Conservation (phyloP, 257 asterid genomes). For the Rhazya stricta region DNA sequence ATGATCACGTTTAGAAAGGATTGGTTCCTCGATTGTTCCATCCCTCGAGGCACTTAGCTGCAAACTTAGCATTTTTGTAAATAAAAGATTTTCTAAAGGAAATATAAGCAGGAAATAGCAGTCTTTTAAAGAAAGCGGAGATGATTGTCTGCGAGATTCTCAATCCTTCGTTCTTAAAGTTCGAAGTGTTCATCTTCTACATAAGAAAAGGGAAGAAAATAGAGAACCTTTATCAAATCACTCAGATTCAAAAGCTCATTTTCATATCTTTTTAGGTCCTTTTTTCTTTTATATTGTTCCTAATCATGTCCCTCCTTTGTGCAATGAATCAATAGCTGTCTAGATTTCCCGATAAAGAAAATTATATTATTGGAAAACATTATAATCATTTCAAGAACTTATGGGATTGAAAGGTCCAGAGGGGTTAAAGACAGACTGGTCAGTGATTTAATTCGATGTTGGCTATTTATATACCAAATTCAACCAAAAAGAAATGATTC, state of each 20-base stretch:
- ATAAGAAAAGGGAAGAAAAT: background rate
- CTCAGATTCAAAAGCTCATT: background rate
- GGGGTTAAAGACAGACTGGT: background rate
- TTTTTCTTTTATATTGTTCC: background rate
- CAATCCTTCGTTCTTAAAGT: background rate
- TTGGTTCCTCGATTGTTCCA: too few relatives aligned
- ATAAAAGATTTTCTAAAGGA: background rate
- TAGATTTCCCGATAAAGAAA: background rate
- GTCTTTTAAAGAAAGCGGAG: slow-evolving; percentile 1
- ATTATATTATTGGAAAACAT: background rate
- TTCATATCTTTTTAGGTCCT: background rate
- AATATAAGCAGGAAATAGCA: background rate
- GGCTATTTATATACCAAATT: background rate
- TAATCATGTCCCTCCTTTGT: background rate
- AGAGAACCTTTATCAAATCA: slow-evolving; percentile 1
- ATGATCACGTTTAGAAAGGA: too few relatives aligned
- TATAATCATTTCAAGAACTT: background rate
- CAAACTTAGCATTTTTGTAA: too few relatives aligned
- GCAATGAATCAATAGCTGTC: background rate
- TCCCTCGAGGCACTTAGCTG: too few relatives aligned
- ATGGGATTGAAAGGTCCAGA: too few relatives aligned
- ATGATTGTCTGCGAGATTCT: background rate
- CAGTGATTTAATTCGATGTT: background rate
- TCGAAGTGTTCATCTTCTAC: background rate
- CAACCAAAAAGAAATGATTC: background rate